Evolutionary conservation across 2,329 filamentous ascomycete genomes (phyloP).

Genomic region (Sclerotinia trifoliorum): DNA sequence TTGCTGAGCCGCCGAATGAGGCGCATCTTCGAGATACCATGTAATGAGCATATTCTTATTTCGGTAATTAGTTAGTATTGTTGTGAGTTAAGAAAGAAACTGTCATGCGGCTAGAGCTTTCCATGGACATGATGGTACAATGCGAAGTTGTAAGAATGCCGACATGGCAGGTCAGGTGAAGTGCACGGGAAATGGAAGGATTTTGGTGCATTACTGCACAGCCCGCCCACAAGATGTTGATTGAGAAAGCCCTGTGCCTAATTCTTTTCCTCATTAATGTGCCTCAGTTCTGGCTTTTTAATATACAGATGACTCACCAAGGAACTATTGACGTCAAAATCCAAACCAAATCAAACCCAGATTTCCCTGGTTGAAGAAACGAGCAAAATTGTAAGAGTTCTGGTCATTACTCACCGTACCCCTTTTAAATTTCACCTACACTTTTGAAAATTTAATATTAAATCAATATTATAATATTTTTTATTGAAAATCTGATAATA

Average conservation of each 20-base stretch:
- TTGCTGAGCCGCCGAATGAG: constrained; percentile 17
- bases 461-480: no score
- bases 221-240: neutral
- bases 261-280: neutral
- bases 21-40: neutral
- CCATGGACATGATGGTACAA: neutral
- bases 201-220: neutral
- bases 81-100: neutral
- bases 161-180: neutral
- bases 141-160: neutral
- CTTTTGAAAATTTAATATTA: no score
- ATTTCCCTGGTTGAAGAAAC: neutral
- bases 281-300: neutral
- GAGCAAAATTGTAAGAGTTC: no score
- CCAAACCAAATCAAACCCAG: neutral
- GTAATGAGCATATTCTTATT: neutral
- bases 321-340: constrained; percentile 1
- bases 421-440: no score
- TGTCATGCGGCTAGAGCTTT: neutral
- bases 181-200: neutral
- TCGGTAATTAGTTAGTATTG: neutral
- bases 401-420: no score
- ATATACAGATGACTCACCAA: neutral
- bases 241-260: constrained; percentile 1
- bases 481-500: no score